phyloP scores from a whole-genome alignment of 306 rosid species.

The Benincasa hispida region DNA sequence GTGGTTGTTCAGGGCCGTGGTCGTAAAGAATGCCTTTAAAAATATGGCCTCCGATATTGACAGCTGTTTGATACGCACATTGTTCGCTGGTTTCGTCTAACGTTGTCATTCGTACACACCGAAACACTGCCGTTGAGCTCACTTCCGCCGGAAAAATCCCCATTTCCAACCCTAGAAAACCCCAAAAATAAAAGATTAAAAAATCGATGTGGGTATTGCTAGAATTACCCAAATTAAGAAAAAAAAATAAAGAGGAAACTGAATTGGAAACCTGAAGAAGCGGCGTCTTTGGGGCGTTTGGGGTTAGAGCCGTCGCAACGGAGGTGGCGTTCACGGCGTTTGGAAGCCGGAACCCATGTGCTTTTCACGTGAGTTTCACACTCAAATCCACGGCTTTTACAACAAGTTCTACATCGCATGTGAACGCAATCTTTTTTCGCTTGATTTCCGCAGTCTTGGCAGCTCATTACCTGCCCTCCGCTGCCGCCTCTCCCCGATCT shows the following conservation, averaged over 20 bases:
- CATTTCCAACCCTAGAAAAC: constrained; percentile 31
- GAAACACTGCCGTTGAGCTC: constrained; percentile 39
- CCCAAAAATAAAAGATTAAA: not conserved
- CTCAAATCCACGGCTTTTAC: constrained; percentile 52
- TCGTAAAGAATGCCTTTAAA: constrained; percentile 56
- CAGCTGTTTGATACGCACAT: constrained; percentile 54
- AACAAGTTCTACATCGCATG: constrained; percentile 57
- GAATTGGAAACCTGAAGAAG: not conserved
- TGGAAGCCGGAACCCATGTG: constrained; percentile 56
- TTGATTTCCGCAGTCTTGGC: constrained; percentile 72
- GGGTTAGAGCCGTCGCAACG: constrained; percentile 7
- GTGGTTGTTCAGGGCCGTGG: constrained; percentile 30
- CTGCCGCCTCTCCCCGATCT: constrained; percentile 17
- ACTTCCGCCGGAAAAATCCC: constrained; percentile 36
- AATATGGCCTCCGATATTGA: constrained; percentile 54
- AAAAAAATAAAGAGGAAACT: not conserved
- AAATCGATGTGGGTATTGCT: not conserved
- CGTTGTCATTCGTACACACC: constrained; percentile 44
- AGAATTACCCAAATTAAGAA: not conserved
- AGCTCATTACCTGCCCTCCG: constrained; percentile 19
- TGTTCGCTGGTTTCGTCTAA: constrained; percentile 42
- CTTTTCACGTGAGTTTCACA: constrained; percentile 56
- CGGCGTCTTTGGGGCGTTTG: constrained; percentile 27
- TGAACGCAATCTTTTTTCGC: constrained; percentile 66
- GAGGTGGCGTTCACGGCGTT: constrained; percentile 36